These are phyloP conservation scores for Anthracocystis panici-leucophaei DNA, from an alignment of 1,284 basidiomycete species.

Conservation along the genomic window DNA sequence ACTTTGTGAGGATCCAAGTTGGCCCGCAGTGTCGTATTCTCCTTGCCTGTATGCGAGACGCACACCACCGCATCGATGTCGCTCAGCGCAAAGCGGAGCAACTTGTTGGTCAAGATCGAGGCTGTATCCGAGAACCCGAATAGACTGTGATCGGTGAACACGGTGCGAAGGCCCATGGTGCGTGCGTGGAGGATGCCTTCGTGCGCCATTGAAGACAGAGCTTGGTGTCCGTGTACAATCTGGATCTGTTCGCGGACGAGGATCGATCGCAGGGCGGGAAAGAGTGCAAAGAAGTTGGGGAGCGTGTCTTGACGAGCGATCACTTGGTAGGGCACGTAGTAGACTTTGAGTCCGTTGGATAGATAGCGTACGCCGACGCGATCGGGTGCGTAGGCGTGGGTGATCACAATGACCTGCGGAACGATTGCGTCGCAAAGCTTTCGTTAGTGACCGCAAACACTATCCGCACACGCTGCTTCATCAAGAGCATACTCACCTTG, in stretches of 20 bases:
- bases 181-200: slow-evolving; percentile 88
- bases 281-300: slow-evolving; percentile 91
- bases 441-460: background rate
- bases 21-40: slow-evolving; percentile 93
- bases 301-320: slow-evolving; percentile 81
- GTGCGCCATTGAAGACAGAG: slow-evolving; percentile 87
- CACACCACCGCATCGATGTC: slow-evolving; percentile 95
- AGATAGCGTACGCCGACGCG: slow-evolving; percentile 91
- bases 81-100: slow-evolving; percentile 84
- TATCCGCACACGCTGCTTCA: background rate
- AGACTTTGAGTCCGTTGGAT: slow-evolving; percentile 86
- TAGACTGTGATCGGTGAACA: slow-evolving; percentile 96
- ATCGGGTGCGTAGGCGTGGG: slow-evolving; percentile 87
- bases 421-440: background rate
- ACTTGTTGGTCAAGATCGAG: slow-evolving; percentile 95
- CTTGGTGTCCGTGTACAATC: slow-evolving; percentile 91
- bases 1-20: slow-evolving; percentile 70
- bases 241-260: slow-evolving; percentile 86
- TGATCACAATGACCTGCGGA: slow-evolving; percentile 87
- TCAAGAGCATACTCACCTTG: slow-evolving; percentile 74
- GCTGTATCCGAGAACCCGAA: slow-evolving; percentile 97
- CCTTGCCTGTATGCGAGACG: slow-evolving; percentile 90
- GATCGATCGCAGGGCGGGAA: slow-evolving; percentile 91
- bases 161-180: slow-evolving; percentile 76
- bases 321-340: slow-evolving; percentile 88